Conservation (phyloP, 2,329 filamentous ascomycete genomes). For the Huntiella abstrusa region DNA sequence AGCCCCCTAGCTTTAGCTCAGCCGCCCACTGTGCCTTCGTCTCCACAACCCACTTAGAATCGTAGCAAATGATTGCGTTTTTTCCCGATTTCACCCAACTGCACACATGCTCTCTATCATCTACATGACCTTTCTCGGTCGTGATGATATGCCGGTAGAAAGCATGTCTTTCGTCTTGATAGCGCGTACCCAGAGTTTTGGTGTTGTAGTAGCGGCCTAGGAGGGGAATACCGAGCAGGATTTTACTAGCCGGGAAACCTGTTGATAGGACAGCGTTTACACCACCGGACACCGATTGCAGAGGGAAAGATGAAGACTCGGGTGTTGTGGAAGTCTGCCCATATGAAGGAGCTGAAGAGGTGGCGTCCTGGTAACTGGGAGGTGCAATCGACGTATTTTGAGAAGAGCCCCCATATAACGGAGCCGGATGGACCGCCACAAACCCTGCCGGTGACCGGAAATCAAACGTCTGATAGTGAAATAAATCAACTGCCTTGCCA, state of each 20-base stretch:
- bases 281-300: background rate
- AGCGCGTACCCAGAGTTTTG: background rate
- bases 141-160: background rate
- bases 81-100: too few species aligned
- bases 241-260: background rate
- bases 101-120: too few species aligned
- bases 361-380: too few species aligned
- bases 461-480: slow-evolving; percentile 1
- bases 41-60: too few species aligned
- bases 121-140: background rate
- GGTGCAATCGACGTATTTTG: too few species aligned
- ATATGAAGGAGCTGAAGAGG: too few species aligned
- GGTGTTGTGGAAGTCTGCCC: too few species aligned
- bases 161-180: background rate
- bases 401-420: too few species aligned
- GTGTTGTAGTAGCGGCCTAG: background rate
- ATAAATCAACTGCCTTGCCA: background rate
- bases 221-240: slow-evolving; percentile 1
- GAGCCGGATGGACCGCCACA: too few species aligned
- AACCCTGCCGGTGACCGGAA: background rate
- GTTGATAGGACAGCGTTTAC: background rate
- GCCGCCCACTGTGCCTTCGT: too few species aligned
- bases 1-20: background rate
- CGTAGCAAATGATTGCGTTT: too few species aligned
- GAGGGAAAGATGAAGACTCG: background rate